These are phyloP conservation scores for Candida glaebosa DNA, from an alignment of 805 yeast species.

Conservation along the genomic window DNA sequence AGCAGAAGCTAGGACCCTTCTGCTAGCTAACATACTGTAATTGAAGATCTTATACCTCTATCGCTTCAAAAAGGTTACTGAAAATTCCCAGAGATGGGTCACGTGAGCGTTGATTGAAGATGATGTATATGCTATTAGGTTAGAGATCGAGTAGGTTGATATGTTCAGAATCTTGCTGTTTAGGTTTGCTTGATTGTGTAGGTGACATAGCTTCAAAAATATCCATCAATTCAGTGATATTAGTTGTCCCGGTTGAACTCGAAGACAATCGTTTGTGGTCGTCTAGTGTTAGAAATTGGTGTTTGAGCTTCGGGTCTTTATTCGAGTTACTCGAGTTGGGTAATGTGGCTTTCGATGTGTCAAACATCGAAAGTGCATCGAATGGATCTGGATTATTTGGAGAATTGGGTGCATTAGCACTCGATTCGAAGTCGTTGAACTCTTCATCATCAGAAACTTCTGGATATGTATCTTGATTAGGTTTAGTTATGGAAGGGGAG, in stretches of 20 bases:
- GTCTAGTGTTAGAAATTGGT: slow-evolving; percentile 6
- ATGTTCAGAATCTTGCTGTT: neutral
- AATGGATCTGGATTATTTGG: neutral
- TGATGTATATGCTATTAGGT: no score
- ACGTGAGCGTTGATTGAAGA: no score
- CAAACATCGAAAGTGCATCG: neutral
- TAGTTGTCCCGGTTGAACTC: neutral
- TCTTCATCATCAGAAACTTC: slow-evolving; percentile 14
- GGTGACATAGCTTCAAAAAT: slow-evolving; percentile 1
- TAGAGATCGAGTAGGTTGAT: slow-evolving; percentile 1
- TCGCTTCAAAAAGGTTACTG: no score
- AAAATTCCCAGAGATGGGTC: no score
- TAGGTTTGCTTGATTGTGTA: neutral
- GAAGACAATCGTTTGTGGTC: neutral
- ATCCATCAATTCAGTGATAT: slow-evolving; percentile 6
- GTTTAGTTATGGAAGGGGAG: no score
- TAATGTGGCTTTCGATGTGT: neutral
- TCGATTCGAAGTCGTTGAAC: slow-evolving; percentile 20
- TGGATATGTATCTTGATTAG: neutral
- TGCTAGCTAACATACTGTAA: neutral
- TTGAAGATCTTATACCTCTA: neutral
- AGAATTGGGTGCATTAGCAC: slow-evolving; percentile 7
- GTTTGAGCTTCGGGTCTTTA: slow-evolving; percentile 4
- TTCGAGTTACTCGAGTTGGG: neutral
- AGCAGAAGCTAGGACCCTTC: neutral